These are phyloP conservation scores for Colletotrichum orchidophilum DNA, from an alignment of 2,329 filamentous ascomycete genomes.

Conservation along the genomic window DNA sequence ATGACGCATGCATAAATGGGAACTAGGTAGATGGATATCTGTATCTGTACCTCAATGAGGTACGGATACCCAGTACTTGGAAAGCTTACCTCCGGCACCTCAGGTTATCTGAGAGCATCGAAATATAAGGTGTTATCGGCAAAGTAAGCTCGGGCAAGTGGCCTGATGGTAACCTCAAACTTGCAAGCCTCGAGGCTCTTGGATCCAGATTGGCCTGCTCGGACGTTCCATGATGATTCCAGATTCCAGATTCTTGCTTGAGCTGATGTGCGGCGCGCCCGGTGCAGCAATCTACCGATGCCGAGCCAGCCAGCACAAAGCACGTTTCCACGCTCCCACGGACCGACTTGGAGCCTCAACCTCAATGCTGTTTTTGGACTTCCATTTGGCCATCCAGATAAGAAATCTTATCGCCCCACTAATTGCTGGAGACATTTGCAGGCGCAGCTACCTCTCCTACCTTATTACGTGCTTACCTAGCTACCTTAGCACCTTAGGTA, in stretches of 20 bases:
- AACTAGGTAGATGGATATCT: background rate
- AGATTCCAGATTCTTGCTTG: conserved; percentile 5
- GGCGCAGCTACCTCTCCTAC: background rate
- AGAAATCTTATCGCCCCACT: conserved; percentile 11
- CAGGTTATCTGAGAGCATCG: background rate
- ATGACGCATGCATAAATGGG: background rate
- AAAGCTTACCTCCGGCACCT: conserved; percentile 7
- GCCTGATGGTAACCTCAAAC: conserved; percentile 23
- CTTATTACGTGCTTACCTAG: no score
- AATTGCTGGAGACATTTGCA: background rate
- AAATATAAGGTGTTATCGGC: conserved; percentile 7
- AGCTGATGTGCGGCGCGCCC: conserved; percentile 18
- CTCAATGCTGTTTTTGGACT: background rate
- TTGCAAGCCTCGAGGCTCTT: background rate
- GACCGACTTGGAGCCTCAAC: background rate
- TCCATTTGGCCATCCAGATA: conserved; percentile 7
- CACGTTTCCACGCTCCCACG: conserved; percentile 10
- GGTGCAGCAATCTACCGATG: background rate
- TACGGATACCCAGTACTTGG: background rate
- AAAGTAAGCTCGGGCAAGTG: conserved; percentile 29
- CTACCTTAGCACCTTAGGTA: no score
- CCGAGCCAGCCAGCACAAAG: background rate
- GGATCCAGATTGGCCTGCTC: background rate
- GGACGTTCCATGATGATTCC: conserved; percentile 22
- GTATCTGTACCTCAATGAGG: background rate